Base-by-base conservation (phyloP, 306 rosid genomes). In the Cyclanthera cordifolia region DNA sequence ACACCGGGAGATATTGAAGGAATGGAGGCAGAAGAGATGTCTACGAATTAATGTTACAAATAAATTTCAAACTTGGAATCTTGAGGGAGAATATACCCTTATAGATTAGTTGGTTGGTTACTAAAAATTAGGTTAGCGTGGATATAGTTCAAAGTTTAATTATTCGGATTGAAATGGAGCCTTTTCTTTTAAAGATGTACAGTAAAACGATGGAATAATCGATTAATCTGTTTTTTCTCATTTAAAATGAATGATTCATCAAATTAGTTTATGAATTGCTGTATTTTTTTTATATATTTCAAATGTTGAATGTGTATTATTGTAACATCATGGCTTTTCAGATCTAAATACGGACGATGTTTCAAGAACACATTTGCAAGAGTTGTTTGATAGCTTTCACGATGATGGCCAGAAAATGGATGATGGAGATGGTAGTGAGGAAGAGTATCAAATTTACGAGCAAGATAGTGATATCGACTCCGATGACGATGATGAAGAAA, bases 341-440 rank as follows among this genome's bases (percentile, higher is more conserved):
- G 96, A 84, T 84, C 52, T 77, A 51, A 82, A 80, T 71, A 61
- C 73, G 75, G 89, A 75, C 12, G 80, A 85, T 76, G 72, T 89
- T 49, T 89, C 97, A 32, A 83, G 90, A 80, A 73, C 81, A 68
- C 95, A 82, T 79, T 75, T 92, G 57, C 96, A 87, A 78, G 92
- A 89, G 80, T 83, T 92, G 39, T 89, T 92, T 76, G 96, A 73
- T 75, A 87, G 90, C 80, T 92, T 91, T 70, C 97, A 75, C 53
- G 76, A 61, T 66, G 80, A 68, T 49, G 72, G 27, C 3, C 72
- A 75, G 51, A 53, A 75, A 61, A 77, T 49, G 43, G 76, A 48
- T 14, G 80, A 53, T 72, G 64, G 76, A 56, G 39, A 47, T 47
- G 51, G 51, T 1, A 84, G 90, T 46, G 92, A 89, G 1, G 90